Conservation (phyloP, 2,329 filamentous ascomycete genomes). For the Coleophoma cylindrospora region DNA sequence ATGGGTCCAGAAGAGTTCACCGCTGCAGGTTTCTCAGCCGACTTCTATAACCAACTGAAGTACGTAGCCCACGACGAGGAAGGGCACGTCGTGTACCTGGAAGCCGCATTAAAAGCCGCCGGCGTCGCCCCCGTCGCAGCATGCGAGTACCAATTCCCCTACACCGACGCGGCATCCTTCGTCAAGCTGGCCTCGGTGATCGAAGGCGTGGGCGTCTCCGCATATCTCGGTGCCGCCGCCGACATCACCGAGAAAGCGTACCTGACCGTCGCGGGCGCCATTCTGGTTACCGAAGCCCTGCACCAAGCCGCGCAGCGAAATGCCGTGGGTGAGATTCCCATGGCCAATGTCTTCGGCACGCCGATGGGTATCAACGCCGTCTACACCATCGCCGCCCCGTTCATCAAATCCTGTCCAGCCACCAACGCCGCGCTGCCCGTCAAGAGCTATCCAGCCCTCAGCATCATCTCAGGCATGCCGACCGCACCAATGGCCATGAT, state of each 20-base stretch:
- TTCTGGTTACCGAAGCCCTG: constrained; percentile 62
- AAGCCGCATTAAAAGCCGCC: constrained; percentile 35
- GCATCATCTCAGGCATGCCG: constrained; percentile 19
- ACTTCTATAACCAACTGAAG: constrained; percentile 53
- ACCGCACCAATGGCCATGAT: constrained; percentile 14
- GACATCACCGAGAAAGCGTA: constrained; percentile 52
- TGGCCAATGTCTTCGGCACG: constrained; percentile 54
- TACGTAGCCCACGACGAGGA: constrained; percentile 51
- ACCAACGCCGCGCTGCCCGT: constrained; percentile 52
- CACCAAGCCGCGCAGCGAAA: constrained; percentile 57
- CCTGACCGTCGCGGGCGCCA: constrained; percentile 56
- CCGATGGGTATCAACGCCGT: constrained; percentile 54
- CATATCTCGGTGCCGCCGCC: constrained; percentile 59
- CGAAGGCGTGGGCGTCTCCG: constrained; percentile 53
- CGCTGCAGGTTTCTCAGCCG: constrained; percentile 41
- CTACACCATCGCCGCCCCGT: constrained; percentile 57
- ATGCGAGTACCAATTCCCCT: constrained; percentile 53
- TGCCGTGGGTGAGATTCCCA: constrained; percentile 43
- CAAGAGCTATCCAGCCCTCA: constrained; percentile 51
- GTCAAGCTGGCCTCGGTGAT: constrained; percentile 47
- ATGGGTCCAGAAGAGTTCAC: constrained; percentile 48
- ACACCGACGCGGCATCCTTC: constrained; percentile 43
- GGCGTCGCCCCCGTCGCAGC: constrained; percentile 47
- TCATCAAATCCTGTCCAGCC: constrained; percentile 53
- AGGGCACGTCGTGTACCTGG: constrained; percentile 53